These are phyloP conservation scores for Ottelia alismoides DNA, from an alignment of 106 monocot species.

Conservation along the genomic window DNA sequence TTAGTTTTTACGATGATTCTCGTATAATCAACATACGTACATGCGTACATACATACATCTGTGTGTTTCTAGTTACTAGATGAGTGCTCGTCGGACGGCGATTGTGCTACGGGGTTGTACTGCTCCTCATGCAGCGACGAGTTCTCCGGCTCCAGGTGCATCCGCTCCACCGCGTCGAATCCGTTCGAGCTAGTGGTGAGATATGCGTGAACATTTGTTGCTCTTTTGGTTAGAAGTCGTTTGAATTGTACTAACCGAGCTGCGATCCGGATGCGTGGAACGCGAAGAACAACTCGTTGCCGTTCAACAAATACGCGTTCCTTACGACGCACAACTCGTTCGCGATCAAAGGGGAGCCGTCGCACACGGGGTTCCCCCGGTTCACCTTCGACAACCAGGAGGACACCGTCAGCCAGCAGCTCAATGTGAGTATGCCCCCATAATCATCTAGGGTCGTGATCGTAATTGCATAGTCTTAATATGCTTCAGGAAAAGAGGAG, in stretches of 20 bases:
- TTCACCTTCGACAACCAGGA: conserved; percentile 69
- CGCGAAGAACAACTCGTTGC: conserved; percentile 69
- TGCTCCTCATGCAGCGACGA: conserved; percentile 9
- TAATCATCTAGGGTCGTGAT: too few species aligned
- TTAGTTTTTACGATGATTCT: too few species aligned
- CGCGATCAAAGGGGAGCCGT: conserved; percentile 58
- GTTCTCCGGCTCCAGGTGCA: conserved; percentile 9
- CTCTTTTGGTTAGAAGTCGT: too few species aligned
- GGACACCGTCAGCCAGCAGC: conserved; percentile 56
- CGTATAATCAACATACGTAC: too few species aligned
- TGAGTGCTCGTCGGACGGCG: conserved; percentile 13
- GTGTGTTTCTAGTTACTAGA: conserved; percentile 16
- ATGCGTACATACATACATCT: too few species aligned
- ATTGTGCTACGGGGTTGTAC: conserved; percentile 7
- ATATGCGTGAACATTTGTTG: too few species aligned
- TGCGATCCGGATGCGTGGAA: neutral
- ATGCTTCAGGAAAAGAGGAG: too few species aligned
- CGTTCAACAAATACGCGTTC: conserved; percentile 81
- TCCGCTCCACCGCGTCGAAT: conserved; percentile 5
- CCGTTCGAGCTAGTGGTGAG: conserved; percentile 13
- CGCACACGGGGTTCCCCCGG: conserved; percentile 46
- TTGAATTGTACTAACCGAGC: too few species aligned
- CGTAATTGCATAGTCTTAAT: too few species aligned
- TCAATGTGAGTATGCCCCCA: too few species aligned
- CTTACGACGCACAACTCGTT: conserved; percentile 84